Base-by-base conservation (phyloP, 331 rosid genomes). In the Dryas integrifolia region DNA sequence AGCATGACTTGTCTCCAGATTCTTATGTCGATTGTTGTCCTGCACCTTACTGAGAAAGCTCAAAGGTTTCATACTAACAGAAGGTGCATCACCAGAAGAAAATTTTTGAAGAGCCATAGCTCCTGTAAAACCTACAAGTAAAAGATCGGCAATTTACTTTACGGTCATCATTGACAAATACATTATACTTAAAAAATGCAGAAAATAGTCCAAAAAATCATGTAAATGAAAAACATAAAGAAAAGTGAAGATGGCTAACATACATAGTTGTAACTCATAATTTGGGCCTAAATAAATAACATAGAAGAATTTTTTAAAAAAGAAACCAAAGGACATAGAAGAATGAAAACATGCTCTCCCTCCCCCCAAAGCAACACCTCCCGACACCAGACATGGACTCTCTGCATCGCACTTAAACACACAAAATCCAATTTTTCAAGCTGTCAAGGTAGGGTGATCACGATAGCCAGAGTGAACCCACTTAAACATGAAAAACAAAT, bases 31-130 rank as follows among this genome's bases (percentile, higher is more conserved):
- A 68, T 80, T 43, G 51, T 79, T 81, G 73, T 79, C 85, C 52
- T 77, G 84, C 83, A 66, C 77, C 81, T 88, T 86, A 39, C 73
- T 73, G 73, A 96, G 79, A 68, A 91, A 71, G 69, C 78, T 82
- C 85, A 90, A 83, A 79, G 77, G 89, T 75, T 88, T 95, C 81
- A 81, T 60, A 66, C 73, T 80, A 79, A 82, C 80, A 63, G 83
- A 69, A 75, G 96, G 92, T 50, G 92, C 89, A 79, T 86, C 87
- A 51, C 85, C 82, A 58, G 90, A 83, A 69, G 95, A 87, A 65
- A 83, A 88, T 74, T 92, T 95, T 76, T 84, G 92, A 75, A 92
- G 84, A 73, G 96, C 96, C 98, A 95, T 92, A 69, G 84, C 80
- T 80, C 90, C 84, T 79, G 87, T 78, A 78, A 76, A 82, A 82